These are phyloP conservation scores for Aspergillus biplanus DNA, from an alignment of 495 filamentous ascomycete species.

Conservation along the genomic window DNA sequence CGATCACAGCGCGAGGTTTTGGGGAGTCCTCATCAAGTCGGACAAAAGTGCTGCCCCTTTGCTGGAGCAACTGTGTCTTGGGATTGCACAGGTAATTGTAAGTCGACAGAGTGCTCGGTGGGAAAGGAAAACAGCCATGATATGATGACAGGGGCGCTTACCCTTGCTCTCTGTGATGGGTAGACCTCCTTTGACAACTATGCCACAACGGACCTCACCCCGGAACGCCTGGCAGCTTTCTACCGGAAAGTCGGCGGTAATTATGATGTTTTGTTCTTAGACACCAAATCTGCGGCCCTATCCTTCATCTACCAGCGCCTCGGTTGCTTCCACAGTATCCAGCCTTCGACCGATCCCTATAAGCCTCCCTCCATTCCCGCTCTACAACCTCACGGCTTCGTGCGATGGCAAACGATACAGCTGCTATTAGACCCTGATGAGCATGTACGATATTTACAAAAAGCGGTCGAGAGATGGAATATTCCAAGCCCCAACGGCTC, in stretches of 20 bases:
- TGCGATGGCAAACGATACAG: slow-evolving; percentile 93
- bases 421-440: slow-evolving; percentile 84
- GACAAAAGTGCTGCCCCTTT: slow-evolving; percentile 77
- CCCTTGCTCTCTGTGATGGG: slow-evolving; percentile 4
- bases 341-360: slow-evolving; percentile 71
- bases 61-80: slow-evolving; percentile 76
- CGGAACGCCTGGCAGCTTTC: slow-evolving; percentile 82
- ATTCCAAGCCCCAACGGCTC: slow-evolving; percentile 74
- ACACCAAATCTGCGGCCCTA: slow-evolving; percentile 71
- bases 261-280: slow-evolving; percentile 84
- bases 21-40: slow-evolving; percentile 81
- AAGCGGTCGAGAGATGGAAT: slow-evolving; percentile 74
- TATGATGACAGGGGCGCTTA: slow-evolving; percentile 7
- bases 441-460: slow-evolving; percentile 82
- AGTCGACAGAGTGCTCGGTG: slow-evolving; percentile 35
- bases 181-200: slow-evolving; percentile 65
- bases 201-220: slow-evolving; percentile 68
- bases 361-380: slow-evolving; percentile 77
- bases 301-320: slow-evolving; percentile 91
- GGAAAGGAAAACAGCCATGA: neutral
- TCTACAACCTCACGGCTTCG: slow-evolving; percentile 80
- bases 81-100: slow-evolving; percentile 83
- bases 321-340: slow-evolving; percentile 82
- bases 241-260: slow-evolving; percentile 88
- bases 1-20: slow-evolving; percentile 52